Base-by-base conservation (phyloP, 176 grass and related monocot genomes). In the Neostapfia colusana region DNA sequence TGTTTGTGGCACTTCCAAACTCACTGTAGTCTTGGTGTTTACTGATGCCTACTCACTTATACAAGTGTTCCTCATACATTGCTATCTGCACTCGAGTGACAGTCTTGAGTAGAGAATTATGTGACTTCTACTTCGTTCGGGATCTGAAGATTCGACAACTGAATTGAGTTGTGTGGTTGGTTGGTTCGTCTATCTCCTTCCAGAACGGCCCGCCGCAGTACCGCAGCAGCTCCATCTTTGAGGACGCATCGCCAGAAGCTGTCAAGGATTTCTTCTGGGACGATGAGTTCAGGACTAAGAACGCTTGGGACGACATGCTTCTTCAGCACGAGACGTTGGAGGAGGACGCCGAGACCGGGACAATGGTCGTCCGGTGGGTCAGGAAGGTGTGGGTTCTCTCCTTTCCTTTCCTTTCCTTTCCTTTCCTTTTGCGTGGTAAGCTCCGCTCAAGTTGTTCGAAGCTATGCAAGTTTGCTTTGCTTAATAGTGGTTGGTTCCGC, bases 241-340 rank as follows among this genome's bases (percentile, higher is more conserved):
- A 99, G 64, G 96, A 99, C 54, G 73, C 92, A 0, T 87, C 83
- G 0, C 85, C 96, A 15, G 96, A 95, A 45, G 78, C 85, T 10
- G 85, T 99, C 3, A 83, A 87, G 74, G 96, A 95, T 77, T 95
- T 99, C 87, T 99, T 99, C 79, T 92, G 96, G 96, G 96, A 99
- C 3, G 96, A 99, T 15, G 92, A 99, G 20, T 99, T 99, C 78
- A 81, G 96, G 73, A 85, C 65, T 6, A 92, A 83, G 37, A 99
- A 92, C 80, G 63, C 66, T 1, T 99, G 89, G 89, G 96, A 99
- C 13, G 87, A 99, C 59, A 95, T 99, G 96, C 92, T 99, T 20
- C 89, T 99, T 70, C 38, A 95, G 25, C 74, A 92, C 9, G 80
- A 94, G 25, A 90, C 67, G 5, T 21, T 99, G 65, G 83, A 95